Conservation (phyloP, 106 monocot species). For the Posidonia australis region DNA sequence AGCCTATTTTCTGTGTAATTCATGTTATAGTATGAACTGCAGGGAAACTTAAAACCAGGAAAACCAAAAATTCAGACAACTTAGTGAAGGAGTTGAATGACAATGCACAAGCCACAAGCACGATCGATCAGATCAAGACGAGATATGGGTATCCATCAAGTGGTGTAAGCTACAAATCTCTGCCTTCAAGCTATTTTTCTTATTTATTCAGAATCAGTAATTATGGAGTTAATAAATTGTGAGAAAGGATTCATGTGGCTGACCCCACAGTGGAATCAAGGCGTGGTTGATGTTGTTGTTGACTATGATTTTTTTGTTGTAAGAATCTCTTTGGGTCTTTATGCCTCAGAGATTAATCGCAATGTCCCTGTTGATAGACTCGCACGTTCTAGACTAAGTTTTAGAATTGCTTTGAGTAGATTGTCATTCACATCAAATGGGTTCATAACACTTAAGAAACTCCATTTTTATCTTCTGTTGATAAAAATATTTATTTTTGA, state of each 20-base stretch:
- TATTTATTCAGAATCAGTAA: neutral
- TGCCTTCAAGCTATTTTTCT: neutral
- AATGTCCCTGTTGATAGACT: no score
- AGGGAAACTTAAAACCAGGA: conserved; percentile 11
- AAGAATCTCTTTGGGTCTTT: no score
- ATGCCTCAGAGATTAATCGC: no score
- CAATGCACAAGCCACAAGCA: neutral
- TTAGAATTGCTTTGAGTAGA: no score
- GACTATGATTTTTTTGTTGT: no score
- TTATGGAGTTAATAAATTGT: neutral
- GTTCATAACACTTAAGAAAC: no score
- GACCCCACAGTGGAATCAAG: neutral
- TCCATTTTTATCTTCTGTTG: no score
- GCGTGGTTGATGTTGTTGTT: no score
- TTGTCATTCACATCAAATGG: no score
- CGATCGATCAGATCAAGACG: conserved; percentile 12
- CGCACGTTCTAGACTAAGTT: no score
- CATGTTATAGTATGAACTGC: neutral
- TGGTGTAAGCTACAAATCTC: neutral
- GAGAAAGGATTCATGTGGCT: neutral
- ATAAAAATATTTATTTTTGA: no score
- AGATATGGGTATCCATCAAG: conserved; percentile 9
- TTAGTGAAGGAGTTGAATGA: neutral
- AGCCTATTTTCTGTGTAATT: neutral
- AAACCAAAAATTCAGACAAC: neutral